Conservation (phyloP, 2,329 filamentous ascomycete genomes). For the Conoideocrella luteorostrata region DNA sequence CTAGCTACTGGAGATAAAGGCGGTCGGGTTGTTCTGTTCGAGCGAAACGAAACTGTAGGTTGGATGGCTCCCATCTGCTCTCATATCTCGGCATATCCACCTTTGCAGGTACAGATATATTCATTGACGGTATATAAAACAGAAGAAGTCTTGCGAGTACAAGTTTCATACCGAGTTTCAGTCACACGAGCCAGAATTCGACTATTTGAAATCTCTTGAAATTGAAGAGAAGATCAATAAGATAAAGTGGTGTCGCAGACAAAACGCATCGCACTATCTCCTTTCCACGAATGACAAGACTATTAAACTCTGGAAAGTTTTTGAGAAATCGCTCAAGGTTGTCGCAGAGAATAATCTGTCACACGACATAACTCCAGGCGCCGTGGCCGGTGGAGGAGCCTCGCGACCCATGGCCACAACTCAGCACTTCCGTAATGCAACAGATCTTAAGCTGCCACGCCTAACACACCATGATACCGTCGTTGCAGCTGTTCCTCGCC, state of each 20-base stretch:
- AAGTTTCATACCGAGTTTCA: constrained; percentile 99
- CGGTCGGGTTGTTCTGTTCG: constrained; percentile 77
- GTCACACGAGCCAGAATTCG: constrained; percentile 98
- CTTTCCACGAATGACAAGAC: constrained; percentile 99
- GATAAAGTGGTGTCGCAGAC: constrained; percentile 98
- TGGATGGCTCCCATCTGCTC: neutral
- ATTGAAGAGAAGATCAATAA: constrained; percentile 99
- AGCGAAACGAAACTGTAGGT: constrained; percentile 89
- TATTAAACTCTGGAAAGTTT: constrained; percentile 99
- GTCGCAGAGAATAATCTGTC: constrained; percentile 98
- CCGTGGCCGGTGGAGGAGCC: constrained; percentile 65
- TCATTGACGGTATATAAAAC: constrained; percentile 10
- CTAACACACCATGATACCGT: constrained; percentile 98
- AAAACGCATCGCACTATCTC: constrained; percentile 97
- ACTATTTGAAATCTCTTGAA: constrained; percentile 97
- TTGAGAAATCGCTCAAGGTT: constrained; percentile 98
- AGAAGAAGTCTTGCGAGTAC: constrained; percentile 99
- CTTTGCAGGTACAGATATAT: constrained; percentile 9
- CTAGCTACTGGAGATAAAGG: constrained; percentile 87
- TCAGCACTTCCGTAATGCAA: constrained; percentile 70
- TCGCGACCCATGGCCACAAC: constrained; percentile 62
- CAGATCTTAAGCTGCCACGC: constrained; percentile 85
- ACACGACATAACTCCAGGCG: constrained; percentile 79
- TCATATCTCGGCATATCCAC: constrained; percentile 1
- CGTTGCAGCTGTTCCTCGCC: constrained; percentile 88